phyloP scores from a whole-genome alignment of 1,284 basidiomycete genomes.

The Cronartium quercuum region DNA sequence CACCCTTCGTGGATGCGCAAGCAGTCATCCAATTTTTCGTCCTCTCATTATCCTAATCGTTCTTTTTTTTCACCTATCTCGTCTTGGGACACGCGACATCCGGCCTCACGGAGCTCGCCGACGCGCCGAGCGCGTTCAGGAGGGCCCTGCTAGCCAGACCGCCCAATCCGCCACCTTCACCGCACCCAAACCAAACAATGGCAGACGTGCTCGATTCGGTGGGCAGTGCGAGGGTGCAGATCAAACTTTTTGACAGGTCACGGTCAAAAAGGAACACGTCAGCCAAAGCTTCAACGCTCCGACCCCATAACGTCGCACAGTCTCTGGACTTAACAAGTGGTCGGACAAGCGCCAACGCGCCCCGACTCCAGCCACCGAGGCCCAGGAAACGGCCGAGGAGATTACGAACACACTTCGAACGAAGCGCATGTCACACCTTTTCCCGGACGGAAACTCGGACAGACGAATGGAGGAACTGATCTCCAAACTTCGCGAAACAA shows the following conservation, averaged over 20 bases:
- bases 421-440: not conserved
- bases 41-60: too few species aligned
- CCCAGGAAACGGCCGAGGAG: not conserved
- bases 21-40: too few species aligned
- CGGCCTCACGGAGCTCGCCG: not conserved
- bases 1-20: too few species aligned
- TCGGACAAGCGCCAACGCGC: not conserved
- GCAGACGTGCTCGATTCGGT: too few species aligned
- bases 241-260: not conserved
- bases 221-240: too few species aligned
- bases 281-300: not conserved
- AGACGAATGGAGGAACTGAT: not conserved
- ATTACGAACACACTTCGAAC: not conserved
- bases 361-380: not conserved
- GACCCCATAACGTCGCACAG: not conserved
- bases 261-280: not conserved
- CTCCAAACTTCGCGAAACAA: not conserved
- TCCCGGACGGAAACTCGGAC: not conserved
- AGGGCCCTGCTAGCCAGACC: too few species aligned
- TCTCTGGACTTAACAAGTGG: not conserved
- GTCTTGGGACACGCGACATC: not conserved
- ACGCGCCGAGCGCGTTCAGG: not conserved
- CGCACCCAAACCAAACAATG: too few species aligned
- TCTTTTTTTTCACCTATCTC: too few species aligned
- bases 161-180: too few species aligned